phyloP scores from a whole-genome alignment of 1,139 yeast genomes.

The Diutina pseudorugosa region DNA sequence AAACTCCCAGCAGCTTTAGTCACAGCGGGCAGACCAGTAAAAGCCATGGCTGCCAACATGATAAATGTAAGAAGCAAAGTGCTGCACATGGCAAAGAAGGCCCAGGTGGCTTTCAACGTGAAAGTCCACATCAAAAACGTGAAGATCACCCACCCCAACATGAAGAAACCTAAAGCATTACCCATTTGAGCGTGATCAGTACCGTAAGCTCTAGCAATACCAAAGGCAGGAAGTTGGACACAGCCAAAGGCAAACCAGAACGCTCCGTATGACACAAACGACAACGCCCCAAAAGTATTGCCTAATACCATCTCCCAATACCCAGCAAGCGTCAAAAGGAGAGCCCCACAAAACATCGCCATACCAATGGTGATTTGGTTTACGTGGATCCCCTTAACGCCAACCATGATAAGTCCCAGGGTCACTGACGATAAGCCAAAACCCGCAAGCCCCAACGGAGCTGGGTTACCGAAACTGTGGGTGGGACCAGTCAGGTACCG shows the following conservation, averaged over 20 bases:
- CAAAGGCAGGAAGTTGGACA: constrained; percentile 20
- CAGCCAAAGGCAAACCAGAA: constrained; percentile 28
- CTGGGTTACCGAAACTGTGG: constrained; percentile 9
- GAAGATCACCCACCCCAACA: constrained; percentile 35
- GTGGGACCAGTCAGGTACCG: constrained; percentile 6
- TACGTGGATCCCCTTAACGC: not conserved
- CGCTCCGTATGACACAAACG: constrained; percentile 24
- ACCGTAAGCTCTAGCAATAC: constrained; percentile 18
- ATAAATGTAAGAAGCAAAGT: constrained; percentile 27
- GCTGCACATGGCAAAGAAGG: constrained; percentile 24
- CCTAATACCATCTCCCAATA: constrained; percentile 8
- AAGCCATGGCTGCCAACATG: constrained; percentile 28
- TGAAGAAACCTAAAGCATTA: constrained; percentile 27
- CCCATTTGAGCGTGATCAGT: constrained; percentile 14
- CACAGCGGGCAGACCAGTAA: constrained; percentile 19
- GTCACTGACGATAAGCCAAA: constrained; percentile 9
- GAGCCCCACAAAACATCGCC: not conserved
- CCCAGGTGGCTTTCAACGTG: constrained; percentile 32
- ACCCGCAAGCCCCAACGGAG: constrained; percentile 8
- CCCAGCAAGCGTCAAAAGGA: not conserved
- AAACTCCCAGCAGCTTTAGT: constrained; percentile 33
- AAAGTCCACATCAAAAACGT: constrained; percentile 25
- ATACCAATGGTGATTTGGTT: not conserved
- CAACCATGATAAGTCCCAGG: constrained; percentile 6
- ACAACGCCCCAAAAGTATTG: constrained; percentile 26